Percentiles rank a stretch among this genome's conserved stretches.
These are phyloP conservation scores for Imleria badia DNA, from an alignment of 768 basidiomycete species.

Conservation along the genomic window DNA sequence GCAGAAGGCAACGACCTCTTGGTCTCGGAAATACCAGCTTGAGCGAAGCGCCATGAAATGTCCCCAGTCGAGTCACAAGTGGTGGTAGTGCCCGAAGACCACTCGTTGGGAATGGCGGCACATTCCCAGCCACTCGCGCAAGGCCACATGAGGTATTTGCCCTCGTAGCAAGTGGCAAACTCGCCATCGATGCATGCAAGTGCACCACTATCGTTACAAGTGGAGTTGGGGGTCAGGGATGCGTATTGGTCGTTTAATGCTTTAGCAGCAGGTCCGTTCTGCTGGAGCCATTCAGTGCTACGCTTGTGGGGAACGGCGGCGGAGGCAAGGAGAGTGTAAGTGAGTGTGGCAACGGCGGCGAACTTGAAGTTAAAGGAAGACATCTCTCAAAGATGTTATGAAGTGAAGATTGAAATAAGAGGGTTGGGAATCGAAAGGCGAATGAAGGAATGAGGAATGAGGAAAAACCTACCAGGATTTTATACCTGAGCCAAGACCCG, in stretches of 20 bases:
- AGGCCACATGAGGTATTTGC: constrained; percentile 6
- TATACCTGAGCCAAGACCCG: constrained; percentile 3
- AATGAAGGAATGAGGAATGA: background rate
- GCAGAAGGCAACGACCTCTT: too few species aligned
- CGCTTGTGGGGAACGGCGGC: constrained; percentile 20
- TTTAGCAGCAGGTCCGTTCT: constrained; percentile 27
- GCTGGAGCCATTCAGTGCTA: constrained; percentile 20
- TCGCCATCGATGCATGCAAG: constrained; percentile 16
- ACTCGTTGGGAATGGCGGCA: constrained; percentile 27
- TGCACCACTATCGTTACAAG: constrained; percentile 19
- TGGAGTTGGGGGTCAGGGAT: constrained; percentile 10
- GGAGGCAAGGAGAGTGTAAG: constrained; percentile 17
- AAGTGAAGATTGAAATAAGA: background rate
- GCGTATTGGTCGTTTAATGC: constrained; percentile 24
- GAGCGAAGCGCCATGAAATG: constrained; percentile 10
- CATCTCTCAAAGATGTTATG: constrained; percentile 20
- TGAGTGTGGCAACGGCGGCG: constrained; percentile 7
- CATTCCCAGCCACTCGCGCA: constrained; percentile 21
- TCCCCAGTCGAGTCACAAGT: constrained; percentile 9
- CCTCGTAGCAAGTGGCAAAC: constrained; percentile 15
- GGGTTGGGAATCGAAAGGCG: background rate
- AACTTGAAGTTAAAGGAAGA: constrained; percentile 15
- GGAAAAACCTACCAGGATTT: background rate
- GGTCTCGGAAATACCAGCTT: constrained; percentile 15
- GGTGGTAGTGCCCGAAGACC: constrained; percentile 21